A percentile compares a stretch with the other conserved stretches of the same genome.
Conservation (phyloP, 164 flowering plant species). For the Chimonanthus salicifolius region DNA sequence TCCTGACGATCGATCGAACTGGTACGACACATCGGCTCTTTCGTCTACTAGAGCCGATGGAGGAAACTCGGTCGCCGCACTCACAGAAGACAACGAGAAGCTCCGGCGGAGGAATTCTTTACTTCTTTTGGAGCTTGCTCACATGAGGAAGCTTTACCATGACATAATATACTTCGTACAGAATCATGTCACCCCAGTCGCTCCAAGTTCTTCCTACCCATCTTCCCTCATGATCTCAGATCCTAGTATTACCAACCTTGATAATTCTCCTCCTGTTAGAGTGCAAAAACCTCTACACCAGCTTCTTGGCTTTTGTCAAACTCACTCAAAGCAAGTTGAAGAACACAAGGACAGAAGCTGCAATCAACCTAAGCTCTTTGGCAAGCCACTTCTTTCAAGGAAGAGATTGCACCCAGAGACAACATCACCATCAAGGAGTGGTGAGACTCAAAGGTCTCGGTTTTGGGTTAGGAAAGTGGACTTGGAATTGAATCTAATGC, state of each 20-base stretch:
- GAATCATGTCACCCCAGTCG: slow-evolving; percentile 80
- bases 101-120: slow-evolving; percentile 74
- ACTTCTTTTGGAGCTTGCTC: slow-evolving; percentile 71
- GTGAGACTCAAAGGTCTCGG: slow-evolving; percentile 48
- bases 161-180: slow-evolving; percentile 88
- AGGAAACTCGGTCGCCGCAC: slow-evolving; percentile 31
- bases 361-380: slow-evolving; percentile 58
- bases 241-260: neutral
- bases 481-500: slow-evolving; percentile 79
- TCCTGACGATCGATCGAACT: slow-evolving; percentile 51
- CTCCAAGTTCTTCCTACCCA: slow-evolving; percentile 51
- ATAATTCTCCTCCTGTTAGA: too few species aligned
- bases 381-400: slow-evolving; percentile 64
- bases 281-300: neutral
- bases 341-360: slow-evolving; percentile 14
- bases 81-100: slow-evolving; percentile 82
- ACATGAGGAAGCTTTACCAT: slow-evolving; percentile 83
- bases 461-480: slow-evolving; percentile 51
- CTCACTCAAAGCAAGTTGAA: slow-evolving; percentile 13
- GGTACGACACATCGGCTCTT: slow-evolving; percentile 50
- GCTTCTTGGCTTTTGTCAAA: neutral
- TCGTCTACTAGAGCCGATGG: slow-evolving; percentile 2
- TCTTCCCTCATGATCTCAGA: slow-evolving; percentile 30
- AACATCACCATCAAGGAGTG: slow-evolving; percentile 9
- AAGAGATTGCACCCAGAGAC: slow-evolving; percentile 73